A percentile compares a stretch with the other conserved stretches of the same genome.
Evolutionary conservation across 164 flowering plant genomes (phyloP).

Genomic region (grape (Vitis vinifera)): DNA sequence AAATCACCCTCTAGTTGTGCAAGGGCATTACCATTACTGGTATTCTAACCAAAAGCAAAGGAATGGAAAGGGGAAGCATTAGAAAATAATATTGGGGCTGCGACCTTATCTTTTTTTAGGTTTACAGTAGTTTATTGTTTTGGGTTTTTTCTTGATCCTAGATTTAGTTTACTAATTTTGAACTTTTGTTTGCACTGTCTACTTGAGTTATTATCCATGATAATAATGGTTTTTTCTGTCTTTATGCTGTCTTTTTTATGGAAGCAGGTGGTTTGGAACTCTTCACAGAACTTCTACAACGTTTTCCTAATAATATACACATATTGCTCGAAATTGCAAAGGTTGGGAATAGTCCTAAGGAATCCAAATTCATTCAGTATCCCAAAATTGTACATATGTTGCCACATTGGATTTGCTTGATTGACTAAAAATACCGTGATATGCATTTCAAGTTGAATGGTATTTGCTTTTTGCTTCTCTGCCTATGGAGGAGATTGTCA

Average conservation of each 20-base stretch:
- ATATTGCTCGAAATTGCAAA: constrained; percentile 89
- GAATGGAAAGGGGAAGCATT: too few species aligned
- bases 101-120: background rate
- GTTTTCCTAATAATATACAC: constrained; percentile 84
- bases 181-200: background rate
- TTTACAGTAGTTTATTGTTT: background rate
- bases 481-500: too few species aligned
- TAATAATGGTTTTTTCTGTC: constrained; percentile 1
- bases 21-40: too few species aligned
- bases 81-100: too few species aligned
- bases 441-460: too few species aligned
- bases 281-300: constrained; percentile 78
- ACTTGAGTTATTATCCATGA: background rate
- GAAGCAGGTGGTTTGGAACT: constrained; percentile 86
- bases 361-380: background rate
- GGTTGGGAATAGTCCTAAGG: constrained; percentile 41
- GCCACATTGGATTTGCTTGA: background rate
- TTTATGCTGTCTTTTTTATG: background rate
- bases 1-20: too few species aligned
- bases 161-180: background rate
- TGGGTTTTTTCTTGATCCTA: background rate
- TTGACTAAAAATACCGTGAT: background rate
- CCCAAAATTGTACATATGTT: background rate
- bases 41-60: too few species aligned
- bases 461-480: too few species aligned